Evolutionary conservation across 805 yeast species (phyloP), one percentile per base, ranked within the genome.

Genomic region (Lachancea sp.): DNA sequence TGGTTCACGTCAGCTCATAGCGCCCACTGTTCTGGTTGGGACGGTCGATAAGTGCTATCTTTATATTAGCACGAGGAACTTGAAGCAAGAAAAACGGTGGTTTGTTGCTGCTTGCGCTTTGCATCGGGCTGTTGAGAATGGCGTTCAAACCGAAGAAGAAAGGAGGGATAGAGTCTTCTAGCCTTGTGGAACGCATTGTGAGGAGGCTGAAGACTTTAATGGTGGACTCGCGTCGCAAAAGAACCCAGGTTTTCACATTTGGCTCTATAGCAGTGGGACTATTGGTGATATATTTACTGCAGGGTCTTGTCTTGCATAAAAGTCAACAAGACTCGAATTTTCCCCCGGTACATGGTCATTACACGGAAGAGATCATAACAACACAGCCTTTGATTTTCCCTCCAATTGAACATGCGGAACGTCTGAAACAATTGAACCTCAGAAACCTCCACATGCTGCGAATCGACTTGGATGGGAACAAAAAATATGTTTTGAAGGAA

Each of bases 381-480:
- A 63, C 69, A 11, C 71, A 79, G 16, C 69, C 72, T 32, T 72
- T 77, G 56, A 81, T 85, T 12, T 84, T 75, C 57, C 93, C 93
- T n/a, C 75, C 79, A n/a, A 72, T 83, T 31, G 89, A 84, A 51
- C 81, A 84, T 55, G 81, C 85, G 3, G 77, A 80, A 0, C 60
- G 73, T 18, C 68, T 85, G 48, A 75, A 77, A 51, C 81, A 80
- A 47, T 57, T 84, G 41, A 75, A 79, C 1, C 61, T 78, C 17
- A 70, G 72, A 44, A 69, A 72, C 13, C 62, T 84, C 27, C 81
- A 79, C 47, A 70, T 69, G 27, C 71, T 69, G 38, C 66, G 74
- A 40, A 59, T 65, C n/a, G 76, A 74, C 36, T 56, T 74, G 15
- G 75, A 75, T 48, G 71, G 77, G 6, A 60, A 63, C 42, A 59